phyloP scores from a whole-genome alignment of 1,139 yeast genomes.

The Magnusiomyces suaveolens region DNA sequence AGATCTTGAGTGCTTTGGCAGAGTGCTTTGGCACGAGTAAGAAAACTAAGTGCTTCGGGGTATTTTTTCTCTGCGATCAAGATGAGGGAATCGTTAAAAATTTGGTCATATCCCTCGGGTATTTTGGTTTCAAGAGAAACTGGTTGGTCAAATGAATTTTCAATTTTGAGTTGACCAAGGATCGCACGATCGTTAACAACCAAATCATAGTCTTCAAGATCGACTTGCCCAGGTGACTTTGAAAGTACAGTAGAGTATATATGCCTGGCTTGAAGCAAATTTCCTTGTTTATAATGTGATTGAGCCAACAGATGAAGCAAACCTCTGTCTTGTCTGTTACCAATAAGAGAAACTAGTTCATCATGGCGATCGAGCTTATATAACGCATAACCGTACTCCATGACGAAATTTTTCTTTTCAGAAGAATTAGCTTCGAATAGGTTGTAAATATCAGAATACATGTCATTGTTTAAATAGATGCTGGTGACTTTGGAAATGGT shows the following conservation, averaged over 20 bases:
- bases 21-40: constrained; percentile 43
- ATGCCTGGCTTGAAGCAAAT: constrained; percentile 43
- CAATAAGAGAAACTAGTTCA: constrained; percentile 30
- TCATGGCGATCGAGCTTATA: constrained; percentile 55
- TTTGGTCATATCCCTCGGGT: constrained; percentile 42
- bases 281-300: constrained; percentile 58
- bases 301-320: constrained; percentile 76
- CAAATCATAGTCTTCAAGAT: constrained; percentile 45
- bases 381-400: constrained; percentile 57
- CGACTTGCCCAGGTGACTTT: constrained; percentile 16
- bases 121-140: constrained; percentile 14
- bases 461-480: constrained; percentile 64
- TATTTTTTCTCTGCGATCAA: constrained; percentile 40
- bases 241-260: constrained; percentile 45
- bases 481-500: constrained; percentile 57
- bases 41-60: constrained; percentile 37
- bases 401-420: constrained; percentile 14
- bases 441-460: constrained; percentile 48
- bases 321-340: constrained; percentile 38
- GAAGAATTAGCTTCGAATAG: constrained; percentile 23
- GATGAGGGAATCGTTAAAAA: constrained; percentile 62
- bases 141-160: constrained; percentile 11
- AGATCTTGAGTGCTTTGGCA: constrained; percentile 37
- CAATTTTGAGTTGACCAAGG: constrained; percentile 40
- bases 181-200: constrained; percentile 63